A percentile compares a stretch with the other conserved stretches of the same genome.
Evolutionary conservation across 768 basidiomycete species (phyloP).

Genomic region (Calocybe gangraenosa): DNA sequence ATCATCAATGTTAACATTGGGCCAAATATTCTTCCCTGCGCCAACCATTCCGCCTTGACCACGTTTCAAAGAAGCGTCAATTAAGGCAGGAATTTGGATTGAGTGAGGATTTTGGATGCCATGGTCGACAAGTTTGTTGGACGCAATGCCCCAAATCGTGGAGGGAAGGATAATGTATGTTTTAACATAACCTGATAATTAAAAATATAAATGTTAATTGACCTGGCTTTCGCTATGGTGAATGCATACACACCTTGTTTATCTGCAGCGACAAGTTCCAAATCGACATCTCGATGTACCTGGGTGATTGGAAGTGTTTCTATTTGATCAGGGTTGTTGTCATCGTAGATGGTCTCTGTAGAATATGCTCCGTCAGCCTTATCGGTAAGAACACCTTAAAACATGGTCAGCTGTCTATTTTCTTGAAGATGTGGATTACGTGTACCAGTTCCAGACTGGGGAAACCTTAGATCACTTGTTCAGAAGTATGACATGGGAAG

Average conservation of each 20-base stretch:
- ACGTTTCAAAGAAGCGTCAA: conserved; percentile 41
- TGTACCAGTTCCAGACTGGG: conserved; percentile 49
- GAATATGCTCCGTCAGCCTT: conserved; percentile 36
- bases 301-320: conserved; percentile 40
- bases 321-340: conserved; percentile 41
- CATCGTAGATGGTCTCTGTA: conserved; percentile 41
- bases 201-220: neutral
- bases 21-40: conserved; percentile 56
- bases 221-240: neutral
- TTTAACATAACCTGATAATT: conserved; percentile 40
- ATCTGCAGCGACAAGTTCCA: conserved; percentile 42
- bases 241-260: conserved; percentile 32
- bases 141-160: conserved; percentile 58
- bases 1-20: conserved; percentile 51
- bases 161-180: conserved; percentile 49
- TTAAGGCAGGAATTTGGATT: conserved; percentile 44
- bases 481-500: neutral
- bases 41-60: conserved; percentile 53
- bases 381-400: conserved; percentile 39
- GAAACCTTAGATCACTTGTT: neutral
- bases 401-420: neutral
- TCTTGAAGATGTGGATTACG: neutral
- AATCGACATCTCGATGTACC: conserved; percentile 49
- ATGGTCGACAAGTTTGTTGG: conserved; percentile 40
- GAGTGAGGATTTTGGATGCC: conserved; percentile 54